Conservation (phyloP, 2,329 filamentous ascomycete species). For the Cercospora zeina region DNA sequence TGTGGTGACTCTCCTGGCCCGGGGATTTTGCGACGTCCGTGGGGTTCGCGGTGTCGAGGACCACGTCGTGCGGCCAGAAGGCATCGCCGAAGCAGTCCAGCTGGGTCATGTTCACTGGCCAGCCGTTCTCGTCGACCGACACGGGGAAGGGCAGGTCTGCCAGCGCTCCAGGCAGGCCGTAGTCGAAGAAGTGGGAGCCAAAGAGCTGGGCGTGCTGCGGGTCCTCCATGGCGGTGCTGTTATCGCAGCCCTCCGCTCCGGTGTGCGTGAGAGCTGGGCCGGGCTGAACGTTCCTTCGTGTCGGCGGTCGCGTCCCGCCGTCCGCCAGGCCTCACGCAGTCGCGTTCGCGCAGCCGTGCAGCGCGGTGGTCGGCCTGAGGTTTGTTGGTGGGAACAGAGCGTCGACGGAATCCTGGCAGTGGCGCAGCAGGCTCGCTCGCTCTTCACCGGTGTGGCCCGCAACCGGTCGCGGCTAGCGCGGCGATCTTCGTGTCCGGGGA, state of each 20-base stretch:
- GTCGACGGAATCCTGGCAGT: conserved; percentile 9
- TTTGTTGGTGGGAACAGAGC: background rate
- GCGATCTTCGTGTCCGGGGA: background rate
- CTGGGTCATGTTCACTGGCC: conserved; percentile 12
- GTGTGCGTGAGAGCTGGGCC: conserved; percentile 11
- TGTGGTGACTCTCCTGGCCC: conserved; percentile 20
- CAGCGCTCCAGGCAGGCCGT: conserved; percentile 11
- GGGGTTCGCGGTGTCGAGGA: conserved; percentile 1
- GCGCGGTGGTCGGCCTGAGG: conserved; percentile 11
- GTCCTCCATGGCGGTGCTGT: conserved; percentile 8
- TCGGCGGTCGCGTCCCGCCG: background rate
- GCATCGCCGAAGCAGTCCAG: conserved; percentile 1
- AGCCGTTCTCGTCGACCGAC: conserved; percentile 2
- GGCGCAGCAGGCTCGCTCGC: conserved; percentile 7
- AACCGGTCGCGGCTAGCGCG: background rate
- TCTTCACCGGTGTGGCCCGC: conserved; percentile 2
- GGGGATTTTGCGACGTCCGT: conserved; percentile 22
- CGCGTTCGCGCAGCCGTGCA: conserved; percentile 2
- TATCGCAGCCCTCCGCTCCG: conserved; percentile 5
- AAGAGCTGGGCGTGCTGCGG: conserved; percentile 5
- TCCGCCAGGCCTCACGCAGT: background rate
- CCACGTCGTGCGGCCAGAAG: conserved; percentile 3
- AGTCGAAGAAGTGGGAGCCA: conserved; percentile 14
- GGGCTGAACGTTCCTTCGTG: conserved; percentile 7
- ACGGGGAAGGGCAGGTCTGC: background rate